Evolutionary conservation across 345 rosid genomes (phyloP), one percentile per base, ranked within the genome.

Genomic region (Durio zibethinus): DNA sequence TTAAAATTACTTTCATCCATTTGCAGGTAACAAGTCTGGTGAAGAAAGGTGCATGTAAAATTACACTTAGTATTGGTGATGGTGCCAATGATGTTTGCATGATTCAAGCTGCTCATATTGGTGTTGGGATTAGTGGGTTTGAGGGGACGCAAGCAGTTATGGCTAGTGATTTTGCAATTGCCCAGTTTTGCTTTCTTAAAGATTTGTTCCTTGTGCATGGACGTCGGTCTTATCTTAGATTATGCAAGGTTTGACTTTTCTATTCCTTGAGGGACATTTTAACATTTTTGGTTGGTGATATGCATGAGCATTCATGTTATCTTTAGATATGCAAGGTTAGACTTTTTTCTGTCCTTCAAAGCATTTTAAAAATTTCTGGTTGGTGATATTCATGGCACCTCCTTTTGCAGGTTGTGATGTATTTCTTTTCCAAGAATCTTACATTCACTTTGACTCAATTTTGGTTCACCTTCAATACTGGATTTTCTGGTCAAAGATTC

Each of bases 81-180:
- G 99, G 99, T 83, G 99, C 99, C 74, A 95, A 95, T 84, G n/a
- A n/a, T 82, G 99, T 97, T 81, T 94, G 98, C 89, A 97, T 97
- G 99, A 97, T 97, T 83, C 99, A 97, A 86, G 99, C 99, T 43
- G 98, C 99, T 82, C n/a, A n/a, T n/a, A n/a, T n/a, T n/a, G n/a
- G n/a, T n/a, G n/a, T n/a, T n/a, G n/a, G n/a, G n/a, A n/a, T 97
- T 82, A 97, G 99, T 82, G 99, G 99, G 75, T 43, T 89, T 87
- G 99, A 97, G 83, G 99, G 99, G 77, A 94, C 94, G 98, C 97
- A 97, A 87, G 99, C 98, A 62, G 99, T 94, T 82, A 97, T 97
- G 98, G 99, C 99, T 69, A 97, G 99, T 90, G 99, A 97, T 84
- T 97, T 94, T 88, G 95, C 99, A 75, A 94, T 97, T 84, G 98